Conservation (phyloP, 2,329 filamentous ascomycete species). For the Paraphaeosphaeria minitans region DNA sequence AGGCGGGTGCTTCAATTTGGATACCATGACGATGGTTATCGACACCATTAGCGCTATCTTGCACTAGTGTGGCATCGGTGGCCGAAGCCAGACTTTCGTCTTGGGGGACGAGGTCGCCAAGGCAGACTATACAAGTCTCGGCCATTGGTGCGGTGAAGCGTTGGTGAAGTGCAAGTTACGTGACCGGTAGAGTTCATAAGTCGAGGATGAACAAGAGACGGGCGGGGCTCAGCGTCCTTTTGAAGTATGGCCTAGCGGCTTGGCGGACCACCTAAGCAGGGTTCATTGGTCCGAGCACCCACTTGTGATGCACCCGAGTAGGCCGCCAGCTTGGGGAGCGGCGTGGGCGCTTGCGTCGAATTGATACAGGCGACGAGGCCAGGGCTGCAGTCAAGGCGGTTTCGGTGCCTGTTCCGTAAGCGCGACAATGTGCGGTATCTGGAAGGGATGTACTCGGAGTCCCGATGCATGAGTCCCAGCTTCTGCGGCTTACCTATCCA, state of each 20-base stretch:
- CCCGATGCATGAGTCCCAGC: constrained; percentile 16
- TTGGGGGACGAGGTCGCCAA: constrained; percentile 69
- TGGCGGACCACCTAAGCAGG: constrained; percentile 21
- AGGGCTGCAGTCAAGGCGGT: not conserved
- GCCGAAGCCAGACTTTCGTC: constrained; percentile 49
- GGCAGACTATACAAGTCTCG: constrained; percentile 73
- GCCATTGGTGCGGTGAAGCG: constrained; percentile 55
- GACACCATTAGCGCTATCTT: constrained; percentile 26
- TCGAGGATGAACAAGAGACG: constrained; percentile 27
- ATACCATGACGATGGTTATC: constrained; percentile 27
- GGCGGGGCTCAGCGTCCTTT: constrained; percentile 28
- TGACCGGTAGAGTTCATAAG: constrained; percentile 42
- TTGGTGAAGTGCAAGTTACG: constrained; percentile 25
- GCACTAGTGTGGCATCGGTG: constrained; percentile 32
- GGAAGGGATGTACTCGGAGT: constrained; percentile 11
- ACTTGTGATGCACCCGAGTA: not conserved
- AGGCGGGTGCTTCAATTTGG: constrained; percentile 16
- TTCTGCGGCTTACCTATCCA: constrained; percentile 37
- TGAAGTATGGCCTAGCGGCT: constrained; percentile 23
- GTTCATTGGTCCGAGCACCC: constrained; percentile 1
- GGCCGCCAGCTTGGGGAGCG: constrained; percentile 5
- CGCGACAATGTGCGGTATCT: not conserved
- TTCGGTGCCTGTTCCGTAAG: constrained; percentile 1
- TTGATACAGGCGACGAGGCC: constrained; percentile 1
- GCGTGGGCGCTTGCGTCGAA: constrained; percentile 1